Base-by-base conservation (phyloP, 2,329 filamentous ascomycete species). In the Diaporthe sp. region DNA sequence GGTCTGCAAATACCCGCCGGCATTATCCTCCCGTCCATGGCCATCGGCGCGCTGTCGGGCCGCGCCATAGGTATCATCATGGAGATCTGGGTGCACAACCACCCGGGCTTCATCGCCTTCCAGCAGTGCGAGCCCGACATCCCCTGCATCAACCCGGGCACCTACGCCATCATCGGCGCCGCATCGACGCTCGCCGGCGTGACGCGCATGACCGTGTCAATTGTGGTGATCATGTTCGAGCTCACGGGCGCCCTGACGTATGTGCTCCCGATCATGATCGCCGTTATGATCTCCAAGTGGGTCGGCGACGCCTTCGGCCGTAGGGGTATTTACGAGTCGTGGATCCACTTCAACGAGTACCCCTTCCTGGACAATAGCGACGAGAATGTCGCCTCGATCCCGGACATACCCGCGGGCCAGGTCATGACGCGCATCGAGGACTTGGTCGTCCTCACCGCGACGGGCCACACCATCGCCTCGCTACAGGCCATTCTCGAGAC, bases 191-290 rank as follows among this genome's bases (percentile, higher is more conserved):
- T 99, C 2, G 95, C 94, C 8, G 97, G 97, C 65, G 95, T 97
- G 49, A 98, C 96, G 25, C 92, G 96, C 79, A 97, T 99, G 92
- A 99, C 97, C 0, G 95, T 98, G 15, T 98, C 96, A 17, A 98
- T 99, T 79, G 96, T 99, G 6, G 97, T 98, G 81, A 99, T 99
- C 86, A 98, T 98, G 94, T 99, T 99, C 82, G 97, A 99, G 86
- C 92, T 99, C 74, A 99, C 97, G 0, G 97, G 97, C 71, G 97
- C 97, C 1, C 89, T 99, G 39, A 98, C 95, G 0, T 98, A 98
- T 82, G 96, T 99, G 67, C 91, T 99, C 10, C 97, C 97, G 73
- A 99, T 98, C 84, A 99, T 99, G 97, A 94, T 99, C 78, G 95
- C 96, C 58, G 97, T 99, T 81, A 98, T 99, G 96, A 90, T 98